These are phyloP conservation scores for Limonium bicolor DNA, from an alignment of 148 eudicot species.

Conservation along the genomic window DNA sequence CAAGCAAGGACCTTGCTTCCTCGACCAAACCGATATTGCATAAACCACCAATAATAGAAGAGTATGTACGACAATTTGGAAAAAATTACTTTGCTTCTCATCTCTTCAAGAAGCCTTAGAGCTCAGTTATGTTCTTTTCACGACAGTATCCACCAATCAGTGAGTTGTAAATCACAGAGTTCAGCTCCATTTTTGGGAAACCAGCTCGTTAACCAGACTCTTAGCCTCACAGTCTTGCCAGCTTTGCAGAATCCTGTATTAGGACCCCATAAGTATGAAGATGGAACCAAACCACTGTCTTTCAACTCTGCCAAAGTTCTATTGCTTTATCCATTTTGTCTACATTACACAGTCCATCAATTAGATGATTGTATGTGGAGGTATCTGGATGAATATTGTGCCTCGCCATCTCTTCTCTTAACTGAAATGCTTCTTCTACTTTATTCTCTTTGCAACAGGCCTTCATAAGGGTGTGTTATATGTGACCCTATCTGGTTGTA, in stretches of 20 bases:
- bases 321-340: conserved; percentile 69
- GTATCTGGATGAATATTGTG: conserved; percentile 40
- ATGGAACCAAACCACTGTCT: conserved; percentile 34
- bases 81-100: conserved; percentile 51
- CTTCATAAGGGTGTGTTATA: conserved; percentile 61
- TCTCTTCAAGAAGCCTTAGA: conserved; percentile 42
- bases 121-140: conserved; percentile 33
- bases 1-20: conserved; percentile 34
- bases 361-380: conserved; percentile 35
- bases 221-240: conserved; percentile 43
- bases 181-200: conserved; percentile 26
- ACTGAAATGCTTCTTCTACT: conserved; percentile 48
- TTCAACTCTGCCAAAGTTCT: conserved; percentile 43
- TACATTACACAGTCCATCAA: conserved; percentile 34
- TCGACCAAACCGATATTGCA: conserved; percentile 32
- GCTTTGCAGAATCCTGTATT: conserved; percentile 68
- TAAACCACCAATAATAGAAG: conserved; percentile 58
- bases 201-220: conserved; percentile 36
- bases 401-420: conserved; percentile 54
- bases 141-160: conserved; percentile 54
- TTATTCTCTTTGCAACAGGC: conserved; percentile 54
- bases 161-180: conserved; percentile 43
- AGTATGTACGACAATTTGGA: conserved; percentile 43
- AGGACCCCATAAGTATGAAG: conserved; percentile 47
- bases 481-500: conserved; percentile 40